Evolutionary conservation across 805 yeast genomes (phyloP).

Genomic region (Myxozyma udenii): DNA sequence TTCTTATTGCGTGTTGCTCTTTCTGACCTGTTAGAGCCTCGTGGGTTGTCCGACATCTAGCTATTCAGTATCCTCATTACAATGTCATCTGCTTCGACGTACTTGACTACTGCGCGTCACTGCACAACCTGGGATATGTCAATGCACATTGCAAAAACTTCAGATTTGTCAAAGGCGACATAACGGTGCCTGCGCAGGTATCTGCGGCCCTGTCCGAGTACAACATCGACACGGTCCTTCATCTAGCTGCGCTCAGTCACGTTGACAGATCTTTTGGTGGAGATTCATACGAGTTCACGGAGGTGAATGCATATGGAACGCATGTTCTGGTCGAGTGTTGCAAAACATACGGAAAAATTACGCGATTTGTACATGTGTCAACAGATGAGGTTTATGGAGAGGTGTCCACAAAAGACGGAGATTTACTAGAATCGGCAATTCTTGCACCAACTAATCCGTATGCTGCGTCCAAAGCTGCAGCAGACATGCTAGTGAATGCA

Average conservation of each 20-base stretch:
- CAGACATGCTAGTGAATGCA: constrained; percentile 49
- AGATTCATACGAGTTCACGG: constrained; percentile 45
- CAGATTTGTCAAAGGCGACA: constrained; percentile 40
- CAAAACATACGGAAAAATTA: constrained; percentile 32
- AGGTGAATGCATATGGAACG: constrained; percentile 48
- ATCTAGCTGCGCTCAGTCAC: constrained; percentile 56
- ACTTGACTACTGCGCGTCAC: constrained; percentile 46
- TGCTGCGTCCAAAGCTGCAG: constrained; percentile 55
- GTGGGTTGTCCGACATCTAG: constrained; percentile 44
- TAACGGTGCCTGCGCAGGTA: constrained; percentile 36
- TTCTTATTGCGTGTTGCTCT: background rate
- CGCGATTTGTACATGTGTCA: constrained; percentile 47
- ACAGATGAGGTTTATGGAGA: constrained; percentile 64
- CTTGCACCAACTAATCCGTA: constrained; percentile 57
- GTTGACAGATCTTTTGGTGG: constrained; percentile 51
- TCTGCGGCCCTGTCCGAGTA: constrained; percentile 28
- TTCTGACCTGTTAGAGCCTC: constrained; percentile 43
- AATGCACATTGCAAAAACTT: constrained; percentile 31
- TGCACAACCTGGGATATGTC: constrained; percentile 37
- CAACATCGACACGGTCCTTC: constrained; percentile 42
- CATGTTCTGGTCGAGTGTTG: constrained; percentile 48
- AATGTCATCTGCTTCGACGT: constrained; percentile 48
- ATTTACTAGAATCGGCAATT: constrained; percentile 38
- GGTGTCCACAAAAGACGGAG: constrained; percentile 33
- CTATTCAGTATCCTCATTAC: constrained; percentile 34